These are phyloP conservation scores for Xylaria polymorpha DNA, from an alignment of 2,329 filamentous ascomycete genomes.

Conservation along the genomic window DNA sequence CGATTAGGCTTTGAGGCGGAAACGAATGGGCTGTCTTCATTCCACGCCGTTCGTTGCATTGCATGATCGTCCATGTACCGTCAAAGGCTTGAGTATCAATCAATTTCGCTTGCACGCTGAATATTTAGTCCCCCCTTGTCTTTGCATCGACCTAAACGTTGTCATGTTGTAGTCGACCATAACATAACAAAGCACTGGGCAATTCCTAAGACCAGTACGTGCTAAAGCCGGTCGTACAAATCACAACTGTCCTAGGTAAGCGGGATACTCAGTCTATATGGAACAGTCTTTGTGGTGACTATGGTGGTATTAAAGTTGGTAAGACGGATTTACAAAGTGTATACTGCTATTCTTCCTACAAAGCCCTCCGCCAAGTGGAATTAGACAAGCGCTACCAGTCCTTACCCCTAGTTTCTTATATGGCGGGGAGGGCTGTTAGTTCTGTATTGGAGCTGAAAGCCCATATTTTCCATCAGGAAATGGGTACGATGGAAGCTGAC, in stretches of 20 bases:
- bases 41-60: conserved; percentile 32
- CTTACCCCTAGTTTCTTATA: conserved; percentile 40
- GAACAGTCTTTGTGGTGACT: conserved; percentile 29
- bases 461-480: conserved; percentile 15
- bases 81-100: conserved; percentile 24
- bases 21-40: conserved; percentile 31
- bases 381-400: conserved; percentile 42
- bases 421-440: background rate
- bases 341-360: conserved; percentile 50
- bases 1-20: conserved; percentile 35
- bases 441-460: conserved; percentile 27
- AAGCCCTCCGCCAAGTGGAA: conserved; percentile 42
- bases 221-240: background rate
- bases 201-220: background rate
- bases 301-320: conserved; percentile 50
- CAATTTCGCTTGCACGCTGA: conserved; percentile 30
- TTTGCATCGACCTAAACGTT: conserved; percentile 5
- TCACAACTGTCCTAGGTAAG: background rate
- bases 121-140: conserved; percentile 12
- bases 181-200: background rate
- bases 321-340: conserved; percentile 52
- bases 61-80: conserved; percentile 27
- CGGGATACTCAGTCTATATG: background rate
- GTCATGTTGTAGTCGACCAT: conserved; percentile 1
- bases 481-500: conserved; percentile 26